Base-by-base conservation (phyloP, 495 filamentous ascomycete species). In the Penicillium roqueforti region DNA sequence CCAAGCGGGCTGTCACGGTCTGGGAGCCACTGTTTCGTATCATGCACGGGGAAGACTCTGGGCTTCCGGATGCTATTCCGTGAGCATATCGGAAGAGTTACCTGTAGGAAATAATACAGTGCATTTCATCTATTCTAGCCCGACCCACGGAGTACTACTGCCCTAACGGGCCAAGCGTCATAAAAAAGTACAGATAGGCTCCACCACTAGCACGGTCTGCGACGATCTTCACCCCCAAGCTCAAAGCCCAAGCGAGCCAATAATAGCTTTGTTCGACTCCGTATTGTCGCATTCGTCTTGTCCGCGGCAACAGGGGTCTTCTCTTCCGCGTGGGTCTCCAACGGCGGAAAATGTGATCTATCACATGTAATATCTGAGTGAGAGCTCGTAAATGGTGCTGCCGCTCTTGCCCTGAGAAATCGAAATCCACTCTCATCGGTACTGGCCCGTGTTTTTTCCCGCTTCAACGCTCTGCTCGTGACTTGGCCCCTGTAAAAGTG, bases 1-100 rank as follows among this genome's bases (percentile, higher is more conserved):
- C 66, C 10, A 49, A 60, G 47, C 61, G 66, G 19, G 66, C 66
- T 2, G 48, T 54, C 9, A 69, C 66, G 3, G 61, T 69, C 4
- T 69, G 66, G 66, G 66, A 69, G 38, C 66, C 66, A n/a, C 28
- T 69, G 37, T 69, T 69, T 40, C 53, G 54, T 13, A 55, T 58
- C 39, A 59, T 61, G 50, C 66, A 69, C 22, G 63, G 63, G 18
- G 66, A 67, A 44, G 50, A 57, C 25, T 69, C 66, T 7, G 14
- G 42, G 3, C 50, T 67, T 3, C 53, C 61, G 25, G 66, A 61
- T 11, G 63, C 66, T 4, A 61, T 69, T 40, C 49, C 55, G 10
- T 68, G 40, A 64, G 45, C 8, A 39, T 42, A 25, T 25, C 20
- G 36, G 20, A 23, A 19, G 16, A 31, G 6, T 20, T n/a, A n/a